phyloP scores from a whole-genome alignment of 257 asterid species.

The Gardenia jasminoides region DNA sequence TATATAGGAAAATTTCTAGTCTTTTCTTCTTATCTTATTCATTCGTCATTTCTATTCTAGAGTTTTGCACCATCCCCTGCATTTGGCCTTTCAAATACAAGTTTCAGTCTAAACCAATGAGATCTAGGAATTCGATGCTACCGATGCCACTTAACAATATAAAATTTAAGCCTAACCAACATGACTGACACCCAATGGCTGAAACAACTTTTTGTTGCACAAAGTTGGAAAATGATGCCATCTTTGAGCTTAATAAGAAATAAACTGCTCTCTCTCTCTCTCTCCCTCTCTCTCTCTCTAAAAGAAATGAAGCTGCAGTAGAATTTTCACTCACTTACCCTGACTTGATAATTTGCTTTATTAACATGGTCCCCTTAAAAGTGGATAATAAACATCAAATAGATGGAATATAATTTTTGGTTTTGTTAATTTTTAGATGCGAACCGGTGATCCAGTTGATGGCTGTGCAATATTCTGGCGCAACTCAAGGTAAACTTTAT shows the following conservation, averaged over 20 bases:
- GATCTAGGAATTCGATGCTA: not conserved
- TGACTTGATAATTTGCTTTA: not conserved
- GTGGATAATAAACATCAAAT: not conserved
- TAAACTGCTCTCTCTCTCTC: too few relatives aligned
- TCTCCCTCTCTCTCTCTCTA: too few relatives aligned
- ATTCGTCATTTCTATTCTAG: not conserved
- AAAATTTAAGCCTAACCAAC: too few relatives aligned
- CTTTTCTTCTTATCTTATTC: not conserved
- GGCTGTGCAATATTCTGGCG: slow-evolving; percentile 99
- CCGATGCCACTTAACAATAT: too few relatives aligned
- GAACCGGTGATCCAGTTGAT: slow-evolving; percentile 85
- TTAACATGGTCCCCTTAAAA: not conserved
- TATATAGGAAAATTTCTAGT: not conserved
- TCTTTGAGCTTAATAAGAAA: slow-evolving; percentile 1
- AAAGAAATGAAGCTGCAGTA: not conserved
- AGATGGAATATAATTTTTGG: slow-evolving; percentile 21
- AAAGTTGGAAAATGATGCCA: not conserved
- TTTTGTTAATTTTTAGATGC: slow-evolving; percentile 55
- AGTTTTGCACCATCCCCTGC: not conserved
- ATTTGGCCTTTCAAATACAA: not conserved
- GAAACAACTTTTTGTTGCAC: too few relatives aligned
- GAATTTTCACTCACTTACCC: not conserved
- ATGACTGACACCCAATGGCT: too few relatives aligned
- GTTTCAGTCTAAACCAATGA: not conserved
- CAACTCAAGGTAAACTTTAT: slow-evolving; percentile 55